These are phyloP conservation scores for Parastagonospora avenae DNA, from an alignment of 2,329 filamentous ascomycete species.

Conservation along the genomic window DNA sequence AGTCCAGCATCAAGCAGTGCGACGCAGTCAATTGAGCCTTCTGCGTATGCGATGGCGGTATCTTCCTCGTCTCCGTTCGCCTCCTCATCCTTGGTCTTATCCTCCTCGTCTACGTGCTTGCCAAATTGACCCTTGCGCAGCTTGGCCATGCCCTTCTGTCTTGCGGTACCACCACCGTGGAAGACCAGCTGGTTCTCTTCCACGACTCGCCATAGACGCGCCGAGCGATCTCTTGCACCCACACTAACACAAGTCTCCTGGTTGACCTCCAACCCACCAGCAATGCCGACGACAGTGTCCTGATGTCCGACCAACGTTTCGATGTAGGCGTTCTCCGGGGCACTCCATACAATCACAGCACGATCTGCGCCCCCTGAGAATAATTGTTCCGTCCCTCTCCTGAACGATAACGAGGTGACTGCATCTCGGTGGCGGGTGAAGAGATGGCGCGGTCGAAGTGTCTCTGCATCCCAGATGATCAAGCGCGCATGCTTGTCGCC, in stretches of 20 bases:
- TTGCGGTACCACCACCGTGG: constrained; percentile 71
- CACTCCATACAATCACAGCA: constrained; percentile 93
- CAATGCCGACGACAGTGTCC: constrained; percentile 84
- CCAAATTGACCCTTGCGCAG: constrained; percentile 43
- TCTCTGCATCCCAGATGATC: constrained; percentile 84
- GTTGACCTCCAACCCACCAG: constrained; percentile 61
- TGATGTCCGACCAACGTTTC: constrained; percentile 97
- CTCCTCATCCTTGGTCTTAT: constrained; percentile 58
- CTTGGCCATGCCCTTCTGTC: constrained; percentile 47
- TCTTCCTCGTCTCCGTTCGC: constrained; percentile 45
- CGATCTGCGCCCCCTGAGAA: constrained; percentile 91
- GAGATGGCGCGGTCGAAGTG: constrained; percentile 76
- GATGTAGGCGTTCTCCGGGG: constrained; percentile 90
- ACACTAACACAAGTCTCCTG: constrained; percentile 91
- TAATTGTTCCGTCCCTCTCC: constrained; percentile 83
- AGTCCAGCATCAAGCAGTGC: constrained; percentile 86
- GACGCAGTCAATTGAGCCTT: constrained; percentile 90
- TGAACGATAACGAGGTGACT: constrained; percentile 83
- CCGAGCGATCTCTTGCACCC: constrained; percentile 87
- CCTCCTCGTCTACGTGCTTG: constrained; percentile 37
- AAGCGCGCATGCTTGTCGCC: constrained; percentile 84
- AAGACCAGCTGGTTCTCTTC: constrained; percentile 97
- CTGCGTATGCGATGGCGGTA: constrained; percentile 55
- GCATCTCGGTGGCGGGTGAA: constrained; percentile 93
- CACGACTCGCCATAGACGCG: constrained; percentile 91